These are phyloP conservation scores for Setaria viridis DNA, from an alignment of 202 grass and related monocot genomes.

Conservation along the genomic window DNA sequence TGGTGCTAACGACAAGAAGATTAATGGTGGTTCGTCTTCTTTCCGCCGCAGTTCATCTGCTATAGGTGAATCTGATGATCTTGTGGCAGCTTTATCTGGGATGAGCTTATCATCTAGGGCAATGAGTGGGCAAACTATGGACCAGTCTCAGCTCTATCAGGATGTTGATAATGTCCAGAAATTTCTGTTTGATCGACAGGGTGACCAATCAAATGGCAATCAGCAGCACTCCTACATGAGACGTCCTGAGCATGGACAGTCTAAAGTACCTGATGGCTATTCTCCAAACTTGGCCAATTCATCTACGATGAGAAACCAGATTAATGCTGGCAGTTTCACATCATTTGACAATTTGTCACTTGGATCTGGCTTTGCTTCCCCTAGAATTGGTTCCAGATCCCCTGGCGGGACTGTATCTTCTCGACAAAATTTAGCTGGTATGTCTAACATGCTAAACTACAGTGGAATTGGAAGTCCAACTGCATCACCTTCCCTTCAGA, in stretches of 20 bases:
- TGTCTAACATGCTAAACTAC: conserved; percentile 62
- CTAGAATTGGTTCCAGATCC: conserved; percentile 56
- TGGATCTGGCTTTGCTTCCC: conserved; percentile 64
- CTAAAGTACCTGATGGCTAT: conserved; percentile 49
- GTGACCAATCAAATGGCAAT: conserved; percentile 53
- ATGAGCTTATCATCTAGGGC: conserved; percentile 63
- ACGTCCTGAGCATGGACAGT: conserved; percentile 50
- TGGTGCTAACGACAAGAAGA: conserved; percentile 62
- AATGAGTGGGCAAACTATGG: conserved; percentile 52
- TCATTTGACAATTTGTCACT: conserved; percentile 49
- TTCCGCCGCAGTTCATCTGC: conserved; percentile 59
- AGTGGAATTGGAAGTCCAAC: conserved; percentile 59
- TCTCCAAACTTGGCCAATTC: conserved; percentile 56
- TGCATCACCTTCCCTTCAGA: conserved; percentile 56
- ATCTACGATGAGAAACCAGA: conserved; percentile 57
- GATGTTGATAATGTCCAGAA: conserved; percentile 64
- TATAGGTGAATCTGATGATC: conserved; percentile 63
- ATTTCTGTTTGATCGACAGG: conserved; percentile 56
- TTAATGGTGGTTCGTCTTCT: conserved; percentile 61
- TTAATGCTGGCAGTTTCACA: conserved; percentile 61
- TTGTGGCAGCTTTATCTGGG: conserved; percentile 72
- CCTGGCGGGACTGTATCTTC: conserved; percentile 57
- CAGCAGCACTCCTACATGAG: conserved; percentile 60
- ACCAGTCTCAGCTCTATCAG: conserved; percentile 65
- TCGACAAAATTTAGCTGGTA: conserved; percentile 59